These are phyloP conservation scores for Arthromyces matolae DNA, from an alignment of 768 basidiomycete species.

Conservation along the genomic window DNA sequence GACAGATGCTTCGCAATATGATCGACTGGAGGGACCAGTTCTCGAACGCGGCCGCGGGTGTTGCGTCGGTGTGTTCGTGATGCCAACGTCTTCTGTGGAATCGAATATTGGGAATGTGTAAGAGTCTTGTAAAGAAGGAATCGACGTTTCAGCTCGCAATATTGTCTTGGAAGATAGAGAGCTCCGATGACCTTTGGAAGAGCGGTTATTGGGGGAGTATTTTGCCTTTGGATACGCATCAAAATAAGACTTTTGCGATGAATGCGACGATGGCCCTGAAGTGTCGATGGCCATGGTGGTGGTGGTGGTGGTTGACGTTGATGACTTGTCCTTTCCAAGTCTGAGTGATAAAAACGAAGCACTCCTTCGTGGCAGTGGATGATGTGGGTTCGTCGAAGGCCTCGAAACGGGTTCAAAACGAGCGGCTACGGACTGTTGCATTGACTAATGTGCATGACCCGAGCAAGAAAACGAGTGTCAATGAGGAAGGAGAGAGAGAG, in stretches of 20 bases:
- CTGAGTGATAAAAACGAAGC: constrained; percentile 55
- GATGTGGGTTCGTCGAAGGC: constrained; percentile 25
- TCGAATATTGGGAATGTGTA: constrained; percentile 42
- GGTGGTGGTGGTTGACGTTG: constrained; percentile 18
- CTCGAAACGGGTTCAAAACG: constrained; percentile 29
- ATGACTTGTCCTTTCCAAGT: constrained; percentile 43
- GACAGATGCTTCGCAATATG: constrained; percentile 43
- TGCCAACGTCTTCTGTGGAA: constrained; percentile 24
- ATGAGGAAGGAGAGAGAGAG: constrained; percentile 11
- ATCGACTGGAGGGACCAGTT: constrained; percentile 52
- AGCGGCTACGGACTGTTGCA: constrained; percentile 38
- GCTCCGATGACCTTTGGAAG: constrained; percentile 19
- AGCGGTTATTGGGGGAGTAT: constrained; percentile 30
- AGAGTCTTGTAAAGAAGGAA: constrained; percentile 15
- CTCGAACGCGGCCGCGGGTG: constrained; percentile 50
- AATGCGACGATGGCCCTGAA: constrained; percentile 25
- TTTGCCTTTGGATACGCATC: constrained; percentile 43
- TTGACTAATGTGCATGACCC: constrained; percentile 17
- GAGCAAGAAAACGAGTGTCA: constrained; percentile 10
- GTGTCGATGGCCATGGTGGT: constrained; percentile 20
- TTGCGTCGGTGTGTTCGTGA: constrained; percentile 25
- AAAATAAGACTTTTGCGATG: constrained; percentile 36
- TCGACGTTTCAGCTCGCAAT: constrained; percentile 5
- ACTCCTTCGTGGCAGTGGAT: constrained; percentile 49
- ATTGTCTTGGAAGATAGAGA: constrained; percentile 23